phyloP scores from a whole-genome alignment of 331 rosid species.

The Saraca asoca region DNA sequence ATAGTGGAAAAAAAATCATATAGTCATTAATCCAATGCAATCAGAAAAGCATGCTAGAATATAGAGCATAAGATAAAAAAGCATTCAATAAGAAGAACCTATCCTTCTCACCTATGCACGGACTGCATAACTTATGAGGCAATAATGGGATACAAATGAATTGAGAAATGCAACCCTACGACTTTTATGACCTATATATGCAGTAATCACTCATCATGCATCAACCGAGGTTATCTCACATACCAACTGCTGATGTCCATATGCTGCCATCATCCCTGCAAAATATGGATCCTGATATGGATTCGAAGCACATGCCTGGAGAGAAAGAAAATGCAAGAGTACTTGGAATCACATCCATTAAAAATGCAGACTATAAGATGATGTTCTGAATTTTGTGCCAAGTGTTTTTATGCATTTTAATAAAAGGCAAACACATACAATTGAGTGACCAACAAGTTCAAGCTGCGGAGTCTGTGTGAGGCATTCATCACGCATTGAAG shows the following conservation, averaged over 20 bases:
- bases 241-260: slow-evolving; percentile 85
- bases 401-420: slow-evolving; percentile 1
- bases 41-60: slow-evolving; percentile 12
- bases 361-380: slow-evolving; percentile 32
- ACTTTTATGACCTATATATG: background rate
- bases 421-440: slow-evolving; percentile 51
- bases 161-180: slow-evolving; percentile 11
- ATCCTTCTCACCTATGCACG: slow-evolving; percentile 13
- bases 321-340: slow-evolving; percentile 47
- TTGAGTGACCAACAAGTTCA: slow-evolving; percentile 94
- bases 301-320: slow-evolving; percentile 89
- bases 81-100: slow-evolving; percentile 8
- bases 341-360: slow-evolving; percentile 35
- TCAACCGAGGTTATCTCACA: slow-evolving; percentile 29
- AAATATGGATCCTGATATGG: slow-evolving; percentile 82
- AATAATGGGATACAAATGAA: background rate
- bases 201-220: slow-evolving; percentile 17
- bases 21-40: slow-evolving; percentile 24
- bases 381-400: slow-evolving; percentile 16
- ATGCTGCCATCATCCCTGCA: slow-evolving; percentile 90
- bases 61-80: background rate
- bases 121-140: background rate
- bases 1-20: slow-evolving; percentile 24
- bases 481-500: slow-evolving; percentile 54
- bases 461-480: slow-evolving; percentile 67